A percentile compares a stretch with the other conserved stretches of the same genome.
Conservation (phyloP, 352 stramenopile species). For the Phytophthora fragariaefolia region DNA sequence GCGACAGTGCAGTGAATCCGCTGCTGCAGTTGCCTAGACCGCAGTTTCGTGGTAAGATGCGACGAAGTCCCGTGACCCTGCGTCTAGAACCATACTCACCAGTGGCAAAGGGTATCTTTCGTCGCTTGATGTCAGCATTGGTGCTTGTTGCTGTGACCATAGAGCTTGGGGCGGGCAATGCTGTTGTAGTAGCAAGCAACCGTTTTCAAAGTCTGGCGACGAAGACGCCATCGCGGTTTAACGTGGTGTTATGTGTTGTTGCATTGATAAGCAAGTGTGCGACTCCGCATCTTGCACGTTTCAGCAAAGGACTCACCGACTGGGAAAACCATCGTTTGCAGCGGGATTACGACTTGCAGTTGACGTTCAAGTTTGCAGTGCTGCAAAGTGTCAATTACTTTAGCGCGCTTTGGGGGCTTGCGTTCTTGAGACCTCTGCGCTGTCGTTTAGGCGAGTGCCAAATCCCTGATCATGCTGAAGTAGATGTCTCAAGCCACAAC, state of each 20-base stretch:
- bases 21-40: conserved; percentile 42
- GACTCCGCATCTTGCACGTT: conserved; percentile 43
- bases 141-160: conserved; percentile 36
- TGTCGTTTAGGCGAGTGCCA: conserved; percentile 17
- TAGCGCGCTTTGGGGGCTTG: conserved; percentile 56
- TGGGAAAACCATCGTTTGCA: conserved; percentile 84
- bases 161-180: conserved; percentile 38
- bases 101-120: conserved; percentile 32
- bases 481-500: conserved; percentile 42
- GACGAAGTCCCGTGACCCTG: conserved; percentile 60
- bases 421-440: conserved; percentile 54
- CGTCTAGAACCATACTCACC: conserved; percentile 60
- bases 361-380: conserved; percentile 78
- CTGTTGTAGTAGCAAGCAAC: conserved; percentile 45
- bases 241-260: conserved; percentile 43
- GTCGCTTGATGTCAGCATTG: conserved; percentile 34
- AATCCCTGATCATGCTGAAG: conserved; percentile 19
- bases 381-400: conserved; percentile 74
- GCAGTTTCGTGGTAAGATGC: conserved; percentile 64
- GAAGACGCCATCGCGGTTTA: conserved; percentile 20
- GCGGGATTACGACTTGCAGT: conserved; percentile 65
- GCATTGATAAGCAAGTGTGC: conserved; percentile 39
- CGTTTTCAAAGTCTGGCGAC: conserved; percentile 32
- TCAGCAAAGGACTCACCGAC: conserved; percentile 53
- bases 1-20: conserved; percentile 16